Evolutionary conservation across 2,329 filamentous ascomycete genomes (phyloP), one percentile per base, ranked within the genome.

Genomic region (Epicoccum nigrum): DNA sequence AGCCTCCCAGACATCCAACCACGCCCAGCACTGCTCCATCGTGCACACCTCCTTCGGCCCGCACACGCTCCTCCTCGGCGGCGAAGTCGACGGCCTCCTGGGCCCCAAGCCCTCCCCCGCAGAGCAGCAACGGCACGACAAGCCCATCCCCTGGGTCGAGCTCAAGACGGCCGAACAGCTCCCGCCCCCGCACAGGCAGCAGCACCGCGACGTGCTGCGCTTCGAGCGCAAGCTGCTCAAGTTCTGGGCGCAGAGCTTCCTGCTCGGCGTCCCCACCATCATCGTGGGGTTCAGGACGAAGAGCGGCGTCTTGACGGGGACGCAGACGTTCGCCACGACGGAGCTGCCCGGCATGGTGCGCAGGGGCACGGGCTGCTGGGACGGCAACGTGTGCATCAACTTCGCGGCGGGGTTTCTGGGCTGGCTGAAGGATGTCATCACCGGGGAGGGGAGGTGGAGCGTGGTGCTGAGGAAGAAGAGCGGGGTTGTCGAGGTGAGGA

Each of bases 211-310:
- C 64, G 80, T 85, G 67, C 74, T 87, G 16, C 88, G 86, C 56
- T 96, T 93, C 69, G 90, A 97, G 74, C 84, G 89, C 40, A 97
- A 97, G 71, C 81, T 97, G 46, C 83, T 96, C 74, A 95, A 95
- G 67, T 96, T 93, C 76, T 99, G 94, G 94, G 90, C 93, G 12
- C 94, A 97, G 73, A 96, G 90, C 0, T 99, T 96, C 68, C 80
- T 99, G 2, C 86, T 99, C 2, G 93, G 93, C 32, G 92, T 97
- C 1, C 91, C 92, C 0, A 94, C 87, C 60, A 90, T 99, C 59
- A 85, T 97, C 37, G 89, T 99, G 23, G 94, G 94, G 1, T 97
- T 94, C 71, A 86, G 94, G 39, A 86, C 83, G 27, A 84, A 81
- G 48, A 68, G 86, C 47, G 93, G 94, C 7, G 82, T 90, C 45